A percentile compares a stretch with the other conserved stretches of the same genome.
Evolutionary conservation across 2,329 filamentous ascomycete genomes (phyloP).

Genomic region (Teratosphaeria viscida): DNA sequence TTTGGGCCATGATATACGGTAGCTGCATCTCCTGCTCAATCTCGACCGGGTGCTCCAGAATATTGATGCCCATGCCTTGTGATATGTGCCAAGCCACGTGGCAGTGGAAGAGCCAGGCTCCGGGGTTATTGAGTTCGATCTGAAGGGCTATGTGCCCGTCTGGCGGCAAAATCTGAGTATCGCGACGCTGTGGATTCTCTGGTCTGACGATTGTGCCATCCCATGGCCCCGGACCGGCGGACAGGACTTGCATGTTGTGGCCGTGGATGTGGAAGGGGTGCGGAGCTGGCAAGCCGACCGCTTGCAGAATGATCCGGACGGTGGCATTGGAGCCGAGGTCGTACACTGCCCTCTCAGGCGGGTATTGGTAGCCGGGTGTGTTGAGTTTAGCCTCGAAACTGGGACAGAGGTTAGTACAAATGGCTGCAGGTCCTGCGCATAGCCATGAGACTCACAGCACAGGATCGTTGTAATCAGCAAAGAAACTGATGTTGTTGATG

Average conservation of each 20-base stretch:
- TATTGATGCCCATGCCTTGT: slow-evolving; percentile 12
- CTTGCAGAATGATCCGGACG: slow-evolving; percentile 47
- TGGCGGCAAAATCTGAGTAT: slow-evolving; percentile 16
- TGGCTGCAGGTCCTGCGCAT: not conserved
- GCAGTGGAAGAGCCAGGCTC: slow-evolving; percentile 33
- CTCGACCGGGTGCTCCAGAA: slow-evolving; percentile 7
- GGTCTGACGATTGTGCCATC: slow-evolving; percentile 20
- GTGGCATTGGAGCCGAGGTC: slow-evolving; percentile 40
- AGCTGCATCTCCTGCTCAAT: slow-evolving; percentile 8
- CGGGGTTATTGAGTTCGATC: slow-evolving; percentile 39
- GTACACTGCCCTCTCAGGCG: slow-evolving; percentile 31
- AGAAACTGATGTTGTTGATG: slow-evolving; percentile 40
- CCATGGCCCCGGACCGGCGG: slow-evolving; percentile 14
- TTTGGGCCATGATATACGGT: slow-evolving; percentile 38
- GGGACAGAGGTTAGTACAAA: not conserved
- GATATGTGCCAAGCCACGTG: slow-evolving; percentile 13
- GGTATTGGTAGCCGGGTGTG: slow-evolving; percentile 9
- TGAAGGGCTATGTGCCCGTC: slow-evolving; percentile 29
- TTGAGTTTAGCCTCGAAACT: slow-evolving; percentile 13
- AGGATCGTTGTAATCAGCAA: slow-evolving; percentile 18
- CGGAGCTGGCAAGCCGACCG: slow-evolving; percentile 15
- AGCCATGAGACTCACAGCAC: slow-evolving; percentile 4
- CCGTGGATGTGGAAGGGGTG: slow-evolving; percentile 24
- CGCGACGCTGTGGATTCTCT: slow-evolving; percentile 20
- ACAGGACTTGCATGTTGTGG: slow-evolving; percentile 21